phyloP scores from a whole-genome alignment of 345 rosid species.

The Nephelium lappaceum region DNA sequence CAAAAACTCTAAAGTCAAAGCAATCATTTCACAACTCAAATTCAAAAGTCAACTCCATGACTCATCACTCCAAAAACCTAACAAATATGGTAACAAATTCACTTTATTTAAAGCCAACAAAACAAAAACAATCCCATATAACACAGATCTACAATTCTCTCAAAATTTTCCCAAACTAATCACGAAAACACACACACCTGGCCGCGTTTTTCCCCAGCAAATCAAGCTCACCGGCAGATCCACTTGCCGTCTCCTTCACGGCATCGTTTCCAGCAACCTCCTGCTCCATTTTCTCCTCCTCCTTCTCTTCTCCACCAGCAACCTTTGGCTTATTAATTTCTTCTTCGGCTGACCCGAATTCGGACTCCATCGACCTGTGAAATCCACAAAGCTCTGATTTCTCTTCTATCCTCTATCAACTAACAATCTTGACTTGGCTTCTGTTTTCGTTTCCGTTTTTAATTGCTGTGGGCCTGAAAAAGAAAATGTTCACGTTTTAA shows the following conservation, averaged over 20 bases:
- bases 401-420: background rate
- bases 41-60: background rate
- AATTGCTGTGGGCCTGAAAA: background rate
- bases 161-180: background rate
- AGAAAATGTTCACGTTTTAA: background rate
- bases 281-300: constrained; percentile 16
- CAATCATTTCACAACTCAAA: background rate
- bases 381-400: background rate
- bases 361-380: constrained; percentile 6
- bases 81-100: background rate
- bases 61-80: background rate
- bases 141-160: background rate
- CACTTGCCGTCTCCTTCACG: constrained; percentile 22
- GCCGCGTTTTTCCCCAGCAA: constrained; percentile 21
- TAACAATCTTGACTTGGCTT: background rate
- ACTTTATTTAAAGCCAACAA: background rate
- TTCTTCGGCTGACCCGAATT: constrained; percentile 9
- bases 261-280: constrained; percentile 26
- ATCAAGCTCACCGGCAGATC: constrained; percentile 38
- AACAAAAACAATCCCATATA: background rate
- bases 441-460: background rate
- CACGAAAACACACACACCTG: constrained; percentile 20
- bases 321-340: constrained; percentile 3
- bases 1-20: background rate
- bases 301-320: constrained; percentile 22